A percentile compares a stretch with the other conserved stretches of the same genome.
Conservation (phyloP, 345 rosid genomes). For the Arabidopsis suecica region DNA sequence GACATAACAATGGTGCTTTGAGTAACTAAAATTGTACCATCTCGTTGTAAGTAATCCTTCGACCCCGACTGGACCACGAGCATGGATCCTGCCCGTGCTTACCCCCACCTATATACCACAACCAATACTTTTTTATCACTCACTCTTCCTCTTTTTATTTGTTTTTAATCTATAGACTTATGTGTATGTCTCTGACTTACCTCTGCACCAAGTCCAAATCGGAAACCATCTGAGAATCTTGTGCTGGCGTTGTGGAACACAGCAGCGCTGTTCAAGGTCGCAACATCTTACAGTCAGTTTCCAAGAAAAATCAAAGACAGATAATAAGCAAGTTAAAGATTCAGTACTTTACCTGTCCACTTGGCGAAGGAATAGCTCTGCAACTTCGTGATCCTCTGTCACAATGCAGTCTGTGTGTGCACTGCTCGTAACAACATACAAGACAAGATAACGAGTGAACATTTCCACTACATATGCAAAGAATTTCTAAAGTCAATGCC, state of each 20-base stretch:
- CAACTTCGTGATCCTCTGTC: slow-evolving; percentile 76
- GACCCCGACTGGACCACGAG: slow-evolving; percentile 99
- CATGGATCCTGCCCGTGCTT: slow-evolving; percentile 97
- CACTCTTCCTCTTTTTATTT: neutral
- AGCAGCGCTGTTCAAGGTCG: slow-evolving; percentile 77
- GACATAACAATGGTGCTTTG: neutral
- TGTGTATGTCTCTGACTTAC: slow-evolving; percentile 46
- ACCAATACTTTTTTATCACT: slow-evolving; percentile 16
- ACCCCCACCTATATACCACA: slow-evolving; percentile 75
- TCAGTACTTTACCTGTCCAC: slow-evolving; percentile 71
- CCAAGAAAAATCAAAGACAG: neutral
- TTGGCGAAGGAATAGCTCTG: slow-evolving; percentile 74
- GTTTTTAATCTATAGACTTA: neutral
- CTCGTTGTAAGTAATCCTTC: slow-evolving; percentile 94
- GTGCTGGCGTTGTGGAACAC: slow-evolving; percentile 99
- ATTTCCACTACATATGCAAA: slow-evolving; percentile 3
- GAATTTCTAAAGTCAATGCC: neutral
- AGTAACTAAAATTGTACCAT: slow-evolving; percentile 60
- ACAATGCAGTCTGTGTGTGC: slow-evolving; percentile 95
- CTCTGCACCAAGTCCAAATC: slow-evolving; percentile 99
- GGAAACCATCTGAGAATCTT: slow-evolving; percentile 96
- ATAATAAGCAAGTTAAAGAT: slow-evolving; percentile 1
- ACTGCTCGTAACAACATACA: slow-evolving; percentile 54
- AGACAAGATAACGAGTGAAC: slow-evolving; percentile 8
- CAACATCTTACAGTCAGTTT: slow-evolving; percentile 24